Evolutionary conservation across 345 rosid genomes (phyloP).

Genomic region (Brassica cretica): DNA sequence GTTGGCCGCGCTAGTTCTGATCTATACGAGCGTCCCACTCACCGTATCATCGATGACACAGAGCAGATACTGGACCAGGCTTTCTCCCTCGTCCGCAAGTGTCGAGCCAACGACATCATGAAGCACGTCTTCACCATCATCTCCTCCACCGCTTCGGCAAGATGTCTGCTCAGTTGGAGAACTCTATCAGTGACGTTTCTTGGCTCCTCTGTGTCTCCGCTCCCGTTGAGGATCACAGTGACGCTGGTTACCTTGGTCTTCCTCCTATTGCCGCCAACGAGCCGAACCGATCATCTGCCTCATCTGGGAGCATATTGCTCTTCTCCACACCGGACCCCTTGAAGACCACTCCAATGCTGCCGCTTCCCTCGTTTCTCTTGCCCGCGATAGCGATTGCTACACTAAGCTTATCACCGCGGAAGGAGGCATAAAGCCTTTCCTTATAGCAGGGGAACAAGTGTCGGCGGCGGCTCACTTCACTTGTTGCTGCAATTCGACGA

Average conservation of each 20-base stretch:
- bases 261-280: slow-evolving; percentile 95
- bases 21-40: slow-evolving; percentile 77
- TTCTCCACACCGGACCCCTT: slow-evolving; percentile 62
- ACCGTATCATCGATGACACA: slow-evolving; percentile 79
- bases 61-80: slow-evolving; percentile 78
- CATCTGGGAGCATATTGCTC: slow-evolving; percentile 95
- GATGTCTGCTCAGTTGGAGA: slow-evolving; percentile 65
- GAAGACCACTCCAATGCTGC: slow-evolving; percentile 83
- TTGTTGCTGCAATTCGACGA: no score
- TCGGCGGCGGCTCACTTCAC: no score
- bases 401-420: slow-evolving; percentile 86
- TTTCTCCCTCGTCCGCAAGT: slow-evolving; percentile 59
- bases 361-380: slow-evolving; percentile 75
- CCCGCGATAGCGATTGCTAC: slow-evolving; percentile 59
- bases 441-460: slow-evolving; percentile 23
- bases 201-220: slow-evolving; percentile 41
- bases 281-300: slow-evolving; percentile 87
- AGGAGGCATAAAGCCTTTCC: slow-evolving; percentile 73
- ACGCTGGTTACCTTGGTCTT: slow-evolving; percentile 67
- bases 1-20: slow-evolving; percentile 77
- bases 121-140: slow-evolving; percentile 73
- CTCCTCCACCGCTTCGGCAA: slow-evolving; percentile 76
- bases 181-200: slow-evolving; percentile 72
- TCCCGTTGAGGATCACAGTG: slow-evolving; percentile 66
- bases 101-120: slow-evolving; percentile 63